Base-by-base conservation (phyloP, 2,329 filamentous ascomycete genomes). In the Colletotrichum neosansevieriae region DNA sequence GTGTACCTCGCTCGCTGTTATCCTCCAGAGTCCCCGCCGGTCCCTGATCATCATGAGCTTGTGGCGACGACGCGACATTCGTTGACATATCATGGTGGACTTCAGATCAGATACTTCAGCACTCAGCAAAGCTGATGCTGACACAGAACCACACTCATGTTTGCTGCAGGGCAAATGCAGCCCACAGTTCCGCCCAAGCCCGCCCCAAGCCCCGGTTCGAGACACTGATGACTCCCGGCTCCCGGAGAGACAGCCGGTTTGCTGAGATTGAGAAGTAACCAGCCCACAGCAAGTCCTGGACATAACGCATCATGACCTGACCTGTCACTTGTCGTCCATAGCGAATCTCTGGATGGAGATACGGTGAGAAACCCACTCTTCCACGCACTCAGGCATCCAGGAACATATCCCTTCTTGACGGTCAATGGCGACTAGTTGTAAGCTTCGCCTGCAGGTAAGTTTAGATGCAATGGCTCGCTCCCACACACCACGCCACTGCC, bases 201-300 rank as follows among this genome's bases (percentile, higher is more conserved):
- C 50, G 50, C 51, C 51, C 17, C 36, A 53, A 67, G 38, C 61
- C 62, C 61, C 66, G 66, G 54, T 9, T 21, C 64, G 61, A 36
- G 49, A 56, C 40, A 44, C 40, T 49, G 62, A 58, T 50, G 56
- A 56, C 42, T 54, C 58, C 66, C 66, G 62, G 66, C 36, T 44
- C 47, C 61, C 66, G 66, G 66, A 69, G 66, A 66, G 40, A 40
- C 61, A 69, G 66, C 66, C 66, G 66, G 66, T 66, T 69, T 66
- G 62, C 66, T 51, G 36, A 29, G 38, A 56, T 61, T 51, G 36
- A 29, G 38, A 56, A 36, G 47, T 13, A 47, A 47, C 12, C 15
- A n/a, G 38, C 44, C 62, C 45, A 36, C 21, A 42, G 19, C 58
- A 17, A 51, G 34, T 42, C 45, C 47, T 45, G n/a, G 40, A 17